Evolutionary conservation across 1,284 basidiomycete genomes (phyloP).

Genomic region (Cutaneotrichosporon sp.): DNA sequence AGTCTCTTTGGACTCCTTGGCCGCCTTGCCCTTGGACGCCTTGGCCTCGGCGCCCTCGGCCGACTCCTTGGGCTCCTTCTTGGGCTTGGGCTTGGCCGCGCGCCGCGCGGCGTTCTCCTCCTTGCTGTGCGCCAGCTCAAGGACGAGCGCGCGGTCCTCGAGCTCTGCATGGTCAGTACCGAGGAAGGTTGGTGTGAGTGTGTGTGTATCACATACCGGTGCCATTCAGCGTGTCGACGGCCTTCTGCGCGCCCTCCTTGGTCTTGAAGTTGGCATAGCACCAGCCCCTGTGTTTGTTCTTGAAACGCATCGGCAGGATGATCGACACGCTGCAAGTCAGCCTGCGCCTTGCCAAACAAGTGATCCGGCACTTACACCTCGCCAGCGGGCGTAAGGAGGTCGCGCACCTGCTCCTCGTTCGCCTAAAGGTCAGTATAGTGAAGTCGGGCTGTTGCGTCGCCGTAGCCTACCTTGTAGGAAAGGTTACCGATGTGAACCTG

Average conservation of each 20-base stretch:
- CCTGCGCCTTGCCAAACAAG: not conserved
- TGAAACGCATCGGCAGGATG: conserved; percentile 36
- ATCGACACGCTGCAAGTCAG: conserved; percentile 31
- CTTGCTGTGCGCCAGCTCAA: conserved; percentile 88
- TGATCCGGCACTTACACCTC: conserved; percentile 43
- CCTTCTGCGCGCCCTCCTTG: conserved; percentile 74
- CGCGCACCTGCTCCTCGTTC: conserved; percentile 42
- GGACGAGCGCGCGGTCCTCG: conserved; percentile 75
- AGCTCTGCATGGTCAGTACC: conserved; percentile 53
- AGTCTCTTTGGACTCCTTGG: too few species aligned
- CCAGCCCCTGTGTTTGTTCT: conserved; percentile 60
- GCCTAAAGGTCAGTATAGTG: conserved; percentile 14
- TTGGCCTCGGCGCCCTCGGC: conserved; percentile 22
- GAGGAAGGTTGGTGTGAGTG: not conserved
- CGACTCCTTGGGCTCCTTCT: conserved; percentile 26
- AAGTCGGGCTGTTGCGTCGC: too few species aligned
- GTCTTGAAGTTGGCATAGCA: conserved; percentile 81
- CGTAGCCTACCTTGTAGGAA: conserved; percentile 31
- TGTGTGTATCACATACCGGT: conserved; percentile 6
- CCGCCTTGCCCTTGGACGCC: conserved; percentile 37
- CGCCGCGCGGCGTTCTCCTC: conserved; percentile 63
- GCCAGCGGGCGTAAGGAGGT: conserved; percentile 37
- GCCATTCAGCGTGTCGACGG: conserved; percentile 77
- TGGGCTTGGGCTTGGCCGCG: conserved; percentile 27
- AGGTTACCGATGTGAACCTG: conserved; percentile 49